Conservation (phyloP, 345 rosid genomes). For the Rubroshorea leprosula region DNA sequence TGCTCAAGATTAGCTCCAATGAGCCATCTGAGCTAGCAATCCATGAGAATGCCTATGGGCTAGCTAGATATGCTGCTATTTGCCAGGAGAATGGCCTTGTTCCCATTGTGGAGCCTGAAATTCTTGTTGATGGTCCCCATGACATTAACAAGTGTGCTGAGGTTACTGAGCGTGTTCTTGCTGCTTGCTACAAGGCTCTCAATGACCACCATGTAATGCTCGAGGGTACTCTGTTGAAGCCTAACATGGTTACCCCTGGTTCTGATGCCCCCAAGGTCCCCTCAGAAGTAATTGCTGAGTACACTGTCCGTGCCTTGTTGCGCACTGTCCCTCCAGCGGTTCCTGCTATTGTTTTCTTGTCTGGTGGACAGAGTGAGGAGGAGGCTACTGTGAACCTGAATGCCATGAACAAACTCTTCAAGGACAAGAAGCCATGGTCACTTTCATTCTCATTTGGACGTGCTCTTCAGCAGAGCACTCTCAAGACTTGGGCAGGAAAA, state of each 20-base stretch:
- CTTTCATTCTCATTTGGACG: constrained; percentile 90
- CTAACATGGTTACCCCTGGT: constrained; percentile 99
- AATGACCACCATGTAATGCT: constrained; percentile 84
- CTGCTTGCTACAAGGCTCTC: constrained; percentile 91
- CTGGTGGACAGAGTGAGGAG: constrained; percentile 95
- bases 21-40: constrained; percentile 84
- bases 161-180: constrained; percentile 80
- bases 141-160: constrained; percentile 74
- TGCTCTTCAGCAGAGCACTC: constrained; percentile 89
- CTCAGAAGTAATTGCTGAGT: constrained; percentile 73
- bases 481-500: constrained; percentile 88
- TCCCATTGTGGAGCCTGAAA: constrained; percentile 94
- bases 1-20: constrained; percentile 66
- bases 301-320: constrained; percentile 68
- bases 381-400: constrained; percentile 81
- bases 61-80: constrained; percentile 78
- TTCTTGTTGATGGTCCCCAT: constrained; percentile 80
- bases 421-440: constrained; percentile 85
- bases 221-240: constrained; percentile 91
- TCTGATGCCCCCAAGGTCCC: constrained; percentile 74
- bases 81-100: constrained; percentile 98
- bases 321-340: constrained; percentile 86
- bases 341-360: constrained; percentile 78
- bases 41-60: constrained; percentile 80
- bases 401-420: constrained; percentile 66